Percentiles rank a stretch among this genome's conserved stretches.
phyloP scores from a whole-genome alignment of 2,329 filamentous ascomycete genomes.

The Penicillium brasilianum region DNA sequence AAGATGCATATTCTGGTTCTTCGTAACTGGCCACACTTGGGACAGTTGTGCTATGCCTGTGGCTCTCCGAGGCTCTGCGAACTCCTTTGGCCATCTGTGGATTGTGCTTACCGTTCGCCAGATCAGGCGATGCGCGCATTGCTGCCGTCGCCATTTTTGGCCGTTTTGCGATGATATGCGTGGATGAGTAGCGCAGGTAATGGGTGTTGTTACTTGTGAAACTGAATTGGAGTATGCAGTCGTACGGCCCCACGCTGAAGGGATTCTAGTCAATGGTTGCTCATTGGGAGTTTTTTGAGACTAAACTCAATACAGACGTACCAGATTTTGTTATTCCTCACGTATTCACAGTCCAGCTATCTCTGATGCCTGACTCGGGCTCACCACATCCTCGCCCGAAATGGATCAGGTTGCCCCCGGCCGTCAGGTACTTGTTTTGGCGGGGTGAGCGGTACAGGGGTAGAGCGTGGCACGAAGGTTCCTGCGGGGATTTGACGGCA shows the following conservation, averaged over 20 bases:
- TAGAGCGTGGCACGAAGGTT: conserved; percentile 9
- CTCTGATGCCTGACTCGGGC: conserved; percentile 25
- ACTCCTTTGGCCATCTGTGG: conserved; percentile 17
- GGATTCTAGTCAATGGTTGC: conserved; percentile 17
- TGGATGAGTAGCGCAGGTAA: background rate
- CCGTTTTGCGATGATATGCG: background rate
- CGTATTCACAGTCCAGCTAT: conserved; percentile 11
- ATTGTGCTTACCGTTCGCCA: conserved; percentile 24
- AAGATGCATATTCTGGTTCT: background rate
- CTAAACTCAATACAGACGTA: conserved; percentile 11
- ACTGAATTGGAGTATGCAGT: conserved; percentile 10
- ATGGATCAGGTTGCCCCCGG: conserved; percentile 11
- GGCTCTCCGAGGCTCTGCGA: conserved; percentile 14
- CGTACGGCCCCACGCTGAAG: conserved; percentile 16
- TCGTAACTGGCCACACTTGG: conserved; percentile 10
- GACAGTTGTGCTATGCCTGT: conserved; percentile 14
- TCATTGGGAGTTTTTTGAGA: conserved; percentile 13
- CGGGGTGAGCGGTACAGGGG: conserved; percentile 14
- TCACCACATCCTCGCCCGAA: conserved; percentile 24
- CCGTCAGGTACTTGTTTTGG: conserved; percentile 7
- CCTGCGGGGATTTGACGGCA: background rate
- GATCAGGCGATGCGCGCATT: conserved; percentile 27
- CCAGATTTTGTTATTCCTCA: conserved; percentile 4
- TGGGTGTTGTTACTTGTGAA: background rate
- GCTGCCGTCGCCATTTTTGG: conserved; percentile 23